Percentiles rank a stretch among this genome's conserved stretches.
These are phyloP conservation scores for Tirmania nivea DNA, from an alignment of 495 filamentous ascomycete species.

Conservation along the genomic window DNA sequence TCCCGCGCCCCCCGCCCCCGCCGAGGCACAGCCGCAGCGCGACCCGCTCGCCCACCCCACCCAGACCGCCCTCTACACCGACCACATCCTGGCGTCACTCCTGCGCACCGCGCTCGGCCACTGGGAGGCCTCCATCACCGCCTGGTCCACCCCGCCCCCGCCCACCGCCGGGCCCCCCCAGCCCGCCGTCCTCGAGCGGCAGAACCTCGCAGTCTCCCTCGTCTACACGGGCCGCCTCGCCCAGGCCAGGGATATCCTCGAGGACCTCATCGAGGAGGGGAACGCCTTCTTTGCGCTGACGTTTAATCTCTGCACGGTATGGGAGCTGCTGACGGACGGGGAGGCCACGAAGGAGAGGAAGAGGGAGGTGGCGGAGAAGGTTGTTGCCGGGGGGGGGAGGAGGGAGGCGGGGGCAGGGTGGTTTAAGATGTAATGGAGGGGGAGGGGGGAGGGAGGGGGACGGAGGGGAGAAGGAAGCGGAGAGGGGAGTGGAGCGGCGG, in stretches of 20 bases:
- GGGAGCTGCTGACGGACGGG: constrained; percentile 52
- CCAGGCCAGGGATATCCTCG: constrained; percentile 25
- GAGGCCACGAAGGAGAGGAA: constrained; percentile 52
- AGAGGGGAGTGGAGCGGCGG: too few species aligned
- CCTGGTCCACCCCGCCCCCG: constrained; percentile 27
- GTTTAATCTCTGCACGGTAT: constrained; percentile 80
- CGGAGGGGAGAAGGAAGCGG: too few species aligned
- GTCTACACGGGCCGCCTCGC: not conserved
- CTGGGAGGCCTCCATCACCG: constrained; percentile 37
- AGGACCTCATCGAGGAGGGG: constrained; percentile 36
- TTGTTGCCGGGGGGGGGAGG: constrained; percentile 13
- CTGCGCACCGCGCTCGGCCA: constrained; percentile 58
- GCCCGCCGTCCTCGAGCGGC: constrained; percentile 5
- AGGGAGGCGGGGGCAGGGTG: too few species aligned
- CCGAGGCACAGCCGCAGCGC: too few species aligned
- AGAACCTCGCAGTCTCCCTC: not conserved
- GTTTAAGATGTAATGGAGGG: too few species aligned
- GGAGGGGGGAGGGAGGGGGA: not conserved
- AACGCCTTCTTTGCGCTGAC: constrained; percentile 49
- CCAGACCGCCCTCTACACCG: not conserved
- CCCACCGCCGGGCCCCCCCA: too few species aligned
- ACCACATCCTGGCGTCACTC: constrained; percentile 36
- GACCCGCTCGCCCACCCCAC: too few species aligned
- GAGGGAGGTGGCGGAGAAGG: constrained; percentile 40
- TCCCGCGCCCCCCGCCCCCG: too few species aligned